Percentiles rank a stretch among this genome's conserved stretches.
These are phyloP conservation scores for Atkinsonella hypoxylon DNA, from an alignment of 2,329 filamentous ascomycete genomes.

Conservation along the genomic window DNA sequence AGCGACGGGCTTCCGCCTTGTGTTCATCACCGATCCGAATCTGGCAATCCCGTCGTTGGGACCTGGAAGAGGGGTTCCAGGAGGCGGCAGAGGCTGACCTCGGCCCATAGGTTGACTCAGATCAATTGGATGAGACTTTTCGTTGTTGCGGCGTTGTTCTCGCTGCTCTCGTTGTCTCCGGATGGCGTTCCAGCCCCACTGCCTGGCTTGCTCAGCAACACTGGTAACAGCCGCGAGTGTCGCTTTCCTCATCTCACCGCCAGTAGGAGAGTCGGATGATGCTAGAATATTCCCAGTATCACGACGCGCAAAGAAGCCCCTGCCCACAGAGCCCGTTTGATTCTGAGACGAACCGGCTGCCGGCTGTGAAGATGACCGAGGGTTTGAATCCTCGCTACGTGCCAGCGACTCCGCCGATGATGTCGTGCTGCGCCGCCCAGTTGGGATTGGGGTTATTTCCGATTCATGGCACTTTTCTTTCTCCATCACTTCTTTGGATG, in stretches of 20 bases:
- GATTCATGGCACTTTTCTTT: conserved; percentile 23
- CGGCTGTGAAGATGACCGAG: conserved; percentile 19
- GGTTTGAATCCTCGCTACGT: conserved; percentile 11
- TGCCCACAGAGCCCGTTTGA: conserved; percentile 26
- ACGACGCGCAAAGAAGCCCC: conserved; percentile 28
- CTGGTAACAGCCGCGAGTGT: conserved; percentile 43
- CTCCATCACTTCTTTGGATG: conserved; percentile 31
- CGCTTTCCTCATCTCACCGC: conserved; percentile 31
- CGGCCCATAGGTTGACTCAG: conserved; percentile 64
- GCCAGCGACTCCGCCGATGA: conserved; percentile 24
- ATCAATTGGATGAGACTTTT: conserved; percentile 27
- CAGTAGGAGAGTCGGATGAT: conserved; percentile 24
- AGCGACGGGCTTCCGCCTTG: conserved; percentile 54
- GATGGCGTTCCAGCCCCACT: conserved; percentile 48
- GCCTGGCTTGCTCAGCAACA: conserved; percentile 41
- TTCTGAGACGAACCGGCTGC: conserved; percentile 27
- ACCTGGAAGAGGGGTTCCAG: conserved; percentile 61
- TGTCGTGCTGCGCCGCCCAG: conserved; percentile 24
- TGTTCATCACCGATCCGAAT: conserved; percentile 42
- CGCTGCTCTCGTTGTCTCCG: conserved; percentile 39
- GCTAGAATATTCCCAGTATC: conserved; percentile 25
- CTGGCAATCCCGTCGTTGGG: conserved; percentile 50
- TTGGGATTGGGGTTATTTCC: conserved; percentile 15
- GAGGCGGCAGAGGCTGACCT: conserved; percentile 70
- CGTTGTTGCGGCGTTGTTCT: conserved; percentile 25